A percentile compares a stretch with the other conserved stretches of the same genome.
These are phyloP conservation scores for Boletus vinaceobasis DNA, from an alignment of 768 basidiomycete species.

Conservation along the genomic window DNA sequence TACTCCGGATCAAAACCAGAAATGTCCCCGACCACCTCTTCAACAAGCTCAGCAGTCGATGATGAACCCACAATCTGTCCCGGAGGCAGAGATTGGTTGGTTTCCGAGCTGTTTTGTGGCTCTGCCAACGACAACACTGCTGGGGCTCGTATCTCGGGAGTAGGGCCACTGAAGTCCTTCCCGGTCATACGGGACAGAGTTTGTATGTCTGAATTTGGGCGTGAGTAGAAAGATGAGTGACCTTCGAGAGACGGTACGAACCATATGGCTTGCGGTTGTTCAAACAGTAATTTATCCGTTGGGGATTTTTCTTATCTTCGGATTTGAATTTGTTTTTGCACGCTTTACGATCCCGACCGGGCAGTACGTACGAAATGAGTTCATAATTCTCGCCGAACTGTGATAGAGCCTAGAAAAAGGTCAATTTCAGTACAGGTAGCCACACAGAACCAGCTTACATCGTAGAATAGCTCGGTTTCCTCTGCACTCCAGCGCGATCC, in stretches of 20 bases:
- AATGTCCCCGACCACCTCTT: slow-evolving; percentile 32
- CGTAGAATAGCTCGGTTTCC: slow-evolving; percentile 85
- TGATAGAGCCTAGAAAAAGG: slow-evolving; percentile 62
- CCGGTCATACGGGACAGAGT: slow-evolving; percentile 78
- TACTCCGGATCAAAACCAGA: slow-evolving; percentile 23
- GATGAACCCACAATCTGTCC: slow-evolving; percentile 29
- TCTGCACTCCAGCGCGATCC: slow-evolving; percentile 86
- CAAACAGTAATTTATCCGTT: slow-evolving; percentile 73
- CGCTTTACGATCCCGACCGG: slow-evolving; percentile 81
- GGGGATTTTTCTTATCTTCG: slow-evolving; percentile 79
- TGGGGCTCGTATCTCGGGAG: slow-evolving; percentile 59
- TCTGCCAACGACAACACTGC: slow-evolving; percentile 35
- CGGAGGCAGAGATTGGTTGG: not conserved
- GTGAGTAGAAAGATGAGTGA: not conserved
- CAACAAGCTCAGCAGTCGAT: slow-evolving; percentile 29
- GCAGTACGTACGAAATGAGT: slow-evolving; percentile 81
- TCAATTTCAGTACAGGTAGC: slow-evolving; percentile 6
- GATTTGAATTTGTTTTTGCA: slow-evolving; percentile 93
- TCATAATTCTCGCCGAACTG: slow-evolving; percentile 95
- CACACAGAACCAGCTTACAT: slow-evolving; percentile 46
- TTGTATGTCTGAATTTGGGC: slow-evolving; percentile 53
- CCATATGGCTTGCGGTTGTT: slow-evolving; percentile 74
- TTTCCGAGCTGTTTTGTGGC: slow-evolving; percentile 1
- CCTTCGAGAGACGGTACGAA: slow-evolving; percentile 32
- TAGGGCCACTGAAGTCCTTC: slow-evolving; percentile 80